phyloP scores from a whole-genome alignment of 2,329 filamentous ascomycete genomes.

The Ophiostoma fasciatum region DNA sequence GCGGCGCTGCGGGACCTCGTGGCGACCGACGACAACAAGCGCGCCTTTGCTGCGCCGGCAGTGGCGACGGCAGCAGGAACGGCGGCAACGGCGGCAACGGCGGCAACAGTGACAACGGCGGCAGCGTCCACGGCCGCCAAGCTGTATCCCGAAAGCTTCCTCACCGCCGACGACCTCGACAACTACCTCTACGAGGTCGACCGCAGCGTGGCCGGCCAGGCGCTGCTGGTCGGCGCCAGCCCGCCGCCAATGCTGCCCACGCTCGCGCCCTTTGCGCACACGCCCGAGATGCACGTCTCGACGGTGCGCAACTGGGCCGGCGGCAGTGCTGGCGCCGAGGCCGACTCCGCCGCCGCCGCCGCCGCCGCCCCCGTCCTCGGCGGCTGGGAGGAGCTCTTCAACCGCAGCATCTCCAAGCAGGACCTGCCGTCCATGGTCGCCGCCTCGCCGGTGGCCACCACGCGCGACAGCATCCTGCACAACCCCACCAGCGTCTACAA shows the following conservation, averaged over 20 bases:
- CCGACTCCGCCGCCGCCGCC: conserved; percentile 4
- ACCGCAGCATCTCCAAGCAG: conserved; percentile 21
- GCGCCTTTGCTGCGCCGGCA: conserved; percentile 12
- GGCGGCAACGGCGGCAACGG: not conserved
- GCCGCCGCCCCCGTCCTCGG: conserved; percentile 2
- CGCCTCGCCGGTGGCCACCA: conserved; percentile 20
- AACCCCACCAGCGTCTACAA: conserved; percentile 92
- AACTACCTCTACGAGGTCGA: conserved; percentile 58
- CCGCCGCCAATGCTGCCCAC: conserved; percentile 26
- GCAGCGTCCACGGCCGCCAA: not conserved
- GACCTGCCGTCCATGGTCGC: conserved; percentile 20
- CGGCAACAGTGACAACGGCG: no score
- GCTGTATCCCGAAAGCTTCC: conserved; percentile 45
- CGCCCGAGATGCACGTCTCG: conserved; percentile 16
- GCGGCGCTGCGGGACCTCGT: conserved; percentile 34
- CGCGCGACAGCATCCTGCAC: conserved; percentile 39
- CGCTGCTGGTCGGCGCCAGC: conserved; percentile 18
- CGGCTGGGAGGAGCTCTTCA: conserved; percentile 21
- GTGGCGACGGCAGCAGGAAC: conserved; percentile 28
- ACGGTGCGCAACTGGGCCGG: conserved; percentile 2
- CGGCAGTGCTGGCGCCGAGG: conserved; percentile 1
- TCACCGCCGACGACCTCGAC: conserved; percentile 56
- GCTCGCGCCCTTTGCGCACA: conserved; percentile 33
- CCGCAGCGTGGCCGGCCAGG: conserved; percentile 27
- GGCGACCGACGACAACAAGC: conserved; percentile 19